These are phyloP conservation scores for Picochlorum sp. DNA, from an alignment of 139 green algal species.

Conservation along the genomic window DNA sequence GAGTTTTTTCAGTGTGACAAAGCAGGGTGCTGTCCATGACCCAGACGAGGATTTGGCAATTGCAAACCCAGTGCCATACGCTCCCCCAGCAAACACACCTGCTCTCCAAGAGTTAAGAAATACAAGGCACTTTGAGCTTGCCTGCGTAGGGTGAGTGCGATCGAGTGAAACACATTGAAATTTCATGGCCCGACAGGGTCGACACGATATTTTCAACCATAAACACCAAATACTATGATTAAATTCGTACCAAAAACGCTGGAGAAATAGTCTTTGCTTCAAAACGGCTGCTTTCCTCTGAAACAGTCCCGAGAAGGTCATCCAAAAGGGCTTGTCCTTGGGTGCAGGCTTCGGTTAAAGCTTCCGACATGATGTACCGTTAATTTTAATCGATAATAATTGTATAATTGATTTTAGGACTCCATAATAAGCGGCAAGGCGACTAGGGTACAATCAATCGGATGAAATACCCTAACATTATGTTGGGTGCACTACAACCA, in stretches of 20 bases:
- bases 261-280: constrained; percentile 9
- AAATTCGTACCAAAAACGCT: constrained; percentile 7
- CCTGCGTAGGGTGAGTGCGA: constrained; percentile 8
- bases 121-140: constrained; percentile 7
- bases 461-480: not conserved
- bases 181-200: not conserved
- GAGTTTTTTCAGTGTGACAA: constrained; percentile 3
- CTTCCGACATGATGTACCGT: not conserved
- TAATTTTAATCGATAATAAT: too few relatives aligned
- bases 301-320: constrained; percentile 1
- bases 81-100: constrained; percentile 3
- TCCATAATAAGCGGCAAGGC: too few relatives aligned
- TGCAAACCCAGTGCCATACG: not conserved
- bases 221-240: not conserved
- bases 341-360: constrained; percentile 1
- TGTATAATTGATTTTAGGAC: too few relatives aligned
- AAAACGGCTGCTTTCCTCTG: constrained; percentile 3
- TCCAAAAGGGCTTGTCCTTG: not conserved
- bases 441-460: too few relatives aligned
- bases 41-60: constrained; percentile 1
- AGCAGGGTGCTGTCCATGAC: constrained; percentile 10
- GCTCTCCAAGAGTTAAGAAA: constrained; percentile 6
- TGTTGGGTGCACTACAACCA: too few relatives aligned
- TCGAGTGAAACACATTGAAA: not conserved
- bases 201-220: not conserved